Base-by-base conservation (phyloP, 2,329 filamentous ascomycete species). In the Ophiocordyceps polyrhachis-furcata region DNA sequence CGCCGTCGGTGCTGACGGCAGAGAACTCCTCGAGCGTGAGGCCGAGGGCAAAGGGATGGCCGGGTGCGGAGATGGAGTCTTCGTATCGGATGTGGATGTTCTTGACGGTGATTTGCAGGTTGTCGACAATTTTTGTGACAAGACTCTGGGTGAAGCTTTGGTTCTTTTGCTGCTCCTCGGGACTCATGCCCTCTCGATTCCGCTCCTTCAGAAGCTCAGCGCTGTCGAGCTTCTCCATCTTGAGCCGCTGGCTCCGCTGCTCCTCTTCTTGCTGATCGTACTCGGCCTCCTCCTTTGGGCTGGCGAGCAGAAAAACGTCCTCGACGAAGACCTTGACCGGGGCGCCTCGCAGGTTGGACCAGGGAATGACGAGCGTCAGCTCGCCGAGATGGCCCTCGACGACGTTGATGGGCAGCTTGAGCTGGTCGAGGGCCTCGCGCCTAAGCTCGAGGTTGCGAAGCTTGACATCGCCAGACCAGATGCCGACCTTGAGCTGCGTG, bases 11-110 rank as follows among this genome's bases (percentile, higher is more conserved):
- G 61, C 88, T 96, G 57, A 96, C 79, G 14, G 93, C 93, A 59
- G 91, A 96, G 66, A 99, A 88, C 62, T 96, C 89, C 57, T 93
- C 83, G 46, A 99, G 74, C 0, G 88, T 98, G 48, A 98, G 60
- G 43, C 93, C 91, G 6, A 93, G 74, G 5, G 91, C 86, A 55
- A 98, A 98, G 0, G 93, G 89, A 59, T 98, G 91, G 1, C 87
- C 88, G 0, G 89, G 88, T 11, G 88, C 84, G 19, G 91, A 93
- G 55, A 98, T 86, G 14, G 89, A 88, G 63, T 99, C 91, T 63
- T 99, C 91, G 63, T 98, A 99, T 54, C 91, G 84, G 50, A 98
- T 76, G 61, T 99, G 91, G 48, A 99, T 94, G 59, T 96, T 98
- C 70, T 94, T 96, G 62, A 99, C 80, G 21, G 83, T 91, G 54